phyloP scores from a whole-genome alignment of 768 basidiomycete species.

The Coprinopsis marcescibilis region DNA sequence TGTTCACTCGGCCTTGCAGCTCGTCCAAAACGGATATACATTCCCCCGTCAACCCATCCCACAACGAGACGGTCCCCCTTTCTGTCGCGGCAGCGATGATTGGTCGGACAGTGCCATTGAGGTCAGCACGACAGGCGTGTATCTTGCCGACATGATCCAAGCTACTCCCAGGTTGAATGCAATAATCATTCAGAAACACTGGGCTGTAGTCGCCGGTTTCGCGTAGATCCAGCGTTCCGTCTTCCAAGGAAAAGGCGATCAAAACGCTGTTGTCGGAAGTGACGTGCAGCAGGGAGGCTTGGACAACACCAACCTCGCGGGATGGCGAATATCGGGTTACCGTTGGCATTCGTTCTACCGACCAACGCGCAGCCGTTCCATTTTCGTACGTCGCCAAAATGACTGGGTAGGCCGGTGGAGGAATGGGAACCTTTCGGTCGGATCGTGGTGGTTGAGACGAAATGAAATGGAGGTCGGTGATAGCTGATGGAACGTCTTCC shows the following conservation, averaged over 20 bases:
- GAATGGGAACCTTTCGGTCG: constrained; percentile 14
- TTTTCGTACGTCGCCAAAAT: constrained; percentile 54
- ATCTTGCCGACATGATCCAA: constrained; percentile 48
- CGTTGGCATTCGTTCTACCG: constrained; percentile 26
- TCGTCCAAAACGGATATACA: constrained; percentile 60
- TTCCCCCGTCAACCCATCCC: constrained; percentile 65
- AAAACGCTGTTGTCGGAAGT: constrained; percentile 40
- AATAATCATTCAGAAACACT: constrained; percentile 38
- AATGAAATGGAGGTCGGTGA: constrained; percentile 51
- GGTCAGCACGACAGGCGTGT: constrained; percentile 46
- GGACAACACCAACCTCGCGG: constrained; percentile 37
- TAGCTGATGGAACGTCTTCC: constrained; percentile 39
- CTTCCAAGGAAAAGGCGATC: constrained; percentile 55
- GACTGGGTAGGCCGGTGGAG: constrained; percentile 23
- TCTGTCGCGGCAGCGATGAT: constrained; percentile 61
- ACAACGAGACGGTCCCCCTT: constrained; percentile 64
- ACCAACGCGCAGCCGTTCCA: constrained; percentile 54
- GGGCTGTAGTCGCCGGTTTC: constrained; percentile 44
- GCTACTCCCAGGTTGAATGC: constrained; percentile 53
- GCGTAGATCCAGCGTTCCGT: constrained; percentile 60
- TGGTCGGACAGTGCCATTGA: constrained; percentile 44
- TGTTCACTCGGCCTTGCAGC: constrained; percentile 49
- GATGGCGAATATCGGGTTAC: constrained; percentile 39
- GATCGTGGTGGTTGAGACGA: constrained; percentile 17
- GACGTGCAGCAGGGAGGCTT: constrained; percentile 44